These are phyloP conservation scores for Russula olivacea DNA, from an alignment of 768 basidiomycete genomes.

Conservation along the genomic window DNA sequence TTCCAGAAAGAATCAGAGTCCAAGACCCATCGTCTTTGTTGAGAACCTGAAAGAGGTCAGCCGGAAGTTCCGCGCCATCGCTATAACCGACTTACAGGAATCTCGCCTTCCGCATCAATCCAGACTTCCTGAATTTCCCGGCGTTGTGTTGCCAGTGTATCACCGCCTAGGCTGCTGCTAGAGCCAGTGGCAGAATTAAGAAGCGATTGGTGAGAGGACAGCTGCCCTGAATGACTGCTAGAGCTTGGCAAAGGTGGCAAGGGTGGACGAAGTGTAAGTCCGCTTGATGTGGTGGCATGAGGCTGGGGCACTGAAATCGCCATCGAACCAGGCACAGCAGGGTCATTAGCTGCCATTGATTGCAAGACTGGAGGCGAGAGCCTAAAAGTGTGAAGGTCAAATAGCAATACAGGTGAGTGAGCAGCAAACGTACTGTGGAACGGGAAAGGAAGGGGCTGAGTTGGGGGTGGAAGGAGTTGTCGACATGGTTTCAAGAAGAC, in stretches of 20 bases:
- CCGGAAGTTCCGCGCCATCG: background rate
- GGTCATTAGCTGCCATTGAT: background rate
- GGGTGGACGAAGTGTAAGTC: background rate
- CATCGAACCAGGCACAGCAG: background rate
- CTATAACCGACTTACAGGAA: background rate
- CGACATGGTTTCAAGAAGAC: background rate
- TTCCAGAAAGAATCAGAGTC: background rate
- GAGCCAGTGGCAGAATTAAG: background rate
- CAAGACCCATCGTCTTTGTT: background rate
- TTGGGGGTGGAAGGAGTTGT: background rate
- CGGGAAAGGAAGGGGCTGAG: background rate
- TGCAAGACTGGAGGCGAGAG: background rate
- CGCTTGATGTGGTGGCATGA: background rate
- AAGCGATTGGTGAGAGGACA: background rate
- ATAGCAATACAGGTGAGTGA: background rate
- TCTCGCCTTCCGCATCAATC: slow-evolving; percentile 2
- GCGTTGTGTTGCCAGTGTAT: background rate
- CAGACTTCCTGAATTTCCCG: background rate
- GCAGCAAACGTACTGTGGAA: background rate
- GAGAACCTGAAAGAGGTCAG: background rate
- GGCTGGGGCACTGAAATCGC: background rate
- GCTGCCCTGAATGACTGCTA: background rate
- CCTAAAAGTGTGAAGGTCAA: background rate
- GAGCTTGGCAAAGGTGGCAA: background rate
- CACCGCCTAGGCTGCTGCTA: background rate